These are phyloP conservation scores for Discostella stelligeroides DNA, from an alignment of 108 stramenopile species.

Conservation along the genomic window DNA sequence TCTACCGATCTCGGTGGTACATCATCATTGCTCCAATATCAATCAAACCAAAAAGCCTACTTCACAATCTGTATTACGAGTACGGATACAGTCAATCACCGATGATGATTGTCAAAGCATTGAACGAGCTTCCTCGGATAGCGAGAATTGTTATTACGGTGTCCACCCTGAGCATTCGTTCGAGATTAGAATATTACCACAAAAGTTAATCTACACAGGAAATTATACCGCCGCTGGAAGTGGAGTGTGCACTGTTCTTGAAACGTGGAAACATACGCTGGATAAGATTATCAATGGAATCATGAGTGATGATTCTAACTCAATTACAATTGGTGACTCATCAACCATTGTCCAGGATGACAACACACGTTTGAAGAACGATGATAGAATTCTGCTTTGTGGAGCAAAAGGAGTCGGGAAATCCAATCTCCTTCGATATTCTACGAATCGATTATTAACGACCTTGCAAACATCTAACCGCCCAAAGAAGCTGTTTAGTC, in stretches of 20 bases:
- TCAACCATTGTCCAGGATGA: background rate
- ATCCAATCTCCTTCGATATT: conserved; percentile 81
- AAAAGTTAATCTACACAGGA: conserved; percentile 9
- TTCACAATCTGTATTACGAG: background rate
- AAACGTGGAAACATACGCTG: conserved; percentile 48
- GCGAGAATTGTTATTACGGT: conserved; percentile 25
- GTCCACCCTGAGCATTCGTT: conserved; percentile 31
- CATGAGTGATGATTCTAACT: conserved; percentile 11
- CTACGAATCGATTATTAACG: conserved; percentile 59
- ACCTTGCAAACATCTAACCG: background rate
- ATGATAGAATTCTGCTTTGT: conserved; percentile 59
- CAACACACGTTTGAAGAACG: background rate
- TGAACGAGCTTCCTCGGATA: background rate
- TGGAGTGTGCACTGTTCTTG: conserved; percentile 42
- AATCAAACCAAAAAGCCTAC: background rate
- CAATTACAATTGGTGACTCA: background rate
- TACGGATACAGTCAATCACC: conserved; percentile 29
- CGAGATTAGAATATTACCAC: conserved; percentile 21
- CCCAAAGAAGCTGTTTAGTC: background rate
- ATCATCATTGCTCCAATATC: background rate
- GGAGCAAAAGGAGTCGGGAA: conserved; percentile 95
- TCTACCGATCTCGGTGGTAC: conserved; percentile 31
- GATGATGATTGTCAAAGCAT: conserved; percentile 8
- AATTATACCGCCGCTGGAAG: conserved; percentile 17
- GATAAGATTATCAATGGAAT: conserved; percentile 41